Percentiles rank a stretch among this genome's conserved stretches.
These are phyloP conservation scores for Tinospora cordifolia DNA, from an alignment of 164 flowering plant species.

Conservation along the genomic window DNA sequence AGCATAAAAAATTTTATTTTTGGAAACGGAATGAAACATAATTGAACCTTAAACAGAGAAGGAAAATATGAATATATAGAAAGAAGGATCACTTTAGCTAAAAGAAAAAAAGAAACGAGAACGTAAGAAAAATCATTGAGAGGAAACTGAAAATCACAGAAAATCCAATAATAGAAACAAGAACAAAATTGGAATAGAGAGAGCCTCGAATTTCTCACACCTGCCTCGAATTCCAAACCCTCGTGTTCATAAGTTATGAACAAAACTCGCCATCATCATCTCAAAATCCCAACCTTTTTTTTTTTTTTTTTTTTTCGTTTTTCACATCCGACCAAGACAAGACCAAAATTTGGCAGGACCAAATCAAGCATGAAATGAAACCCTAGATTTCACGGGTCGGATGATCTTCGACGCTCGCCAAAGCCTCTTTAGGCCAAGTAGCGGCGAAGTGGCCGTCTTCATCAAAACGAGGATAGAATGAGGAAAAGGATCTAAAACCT, in stretches of 20 bases:
- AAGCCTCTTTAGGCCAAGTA: too few relatives aligned
- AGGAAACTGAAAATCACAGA: not conserved
- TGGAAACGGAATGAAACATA: not conserved
- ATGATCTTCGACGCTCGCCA: too few relatives aligned
- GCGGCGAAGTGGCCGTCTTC: too few relatives aligned
- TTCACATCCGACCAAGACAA: not conserved
- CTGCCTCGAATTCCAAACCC: slow-evolving; percentile 35
- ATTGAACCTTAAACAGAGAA: not conserved
- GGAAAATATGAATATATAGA: not conserved
- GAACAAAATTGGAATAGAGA: slow-evolving; percentile 11
- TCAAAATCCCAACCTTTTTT: not conserved
- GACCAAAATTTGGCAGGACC: not conserved
- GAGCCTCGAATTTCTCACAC: slow-evolving; percentile 16
- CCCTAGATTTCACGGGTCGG: not conserved
- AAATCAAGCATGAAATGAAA: not conserved
- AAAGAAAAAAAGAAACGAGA: not conserved
- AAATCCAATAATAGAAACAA: not conserved
- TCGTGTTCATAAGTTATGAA: slow-evolving; percentile 49
- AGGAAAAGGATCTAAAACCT: not conserved
- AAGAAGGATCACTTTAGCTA: not conserved
- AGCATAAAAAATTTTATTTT: too few relatives aligned
- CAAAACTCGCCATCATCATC: slow-evolving; percentile 20
- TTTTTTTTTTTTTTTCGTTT: not conserved
- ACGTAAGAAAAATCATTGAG: too few relatives aligned
- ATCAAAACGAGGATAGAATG: not conserved